Percentiles rank a stretch among this genome's conserved stretches.
These are phyloP conservation scores for Pezicula carpinea DNA, from an alignment of 2,329 filamentous ascomycete species.

Conservation along the genomic window DNA sequence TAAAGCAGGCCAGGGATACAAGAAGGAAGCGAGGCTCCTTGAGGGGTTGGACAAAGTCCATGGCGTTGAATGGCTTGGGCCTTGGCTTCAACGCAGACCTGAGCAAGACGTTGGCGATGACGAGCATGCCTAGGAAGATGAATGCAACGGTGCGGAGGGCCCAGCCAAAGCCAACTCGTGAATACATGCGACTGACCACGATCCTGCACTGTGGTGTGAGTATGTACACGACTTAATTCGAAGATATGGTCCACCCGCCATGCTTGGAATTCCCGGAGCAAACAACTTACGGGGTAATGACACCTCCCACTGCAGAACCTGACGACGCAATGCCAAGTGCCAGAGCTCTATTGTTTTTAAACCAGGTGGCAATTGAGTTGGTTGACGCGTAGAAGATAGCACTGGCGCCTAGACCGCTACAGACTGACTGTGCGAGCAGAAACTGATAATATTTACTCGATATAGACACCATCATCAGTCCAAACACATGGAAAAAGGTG, in stretches of 20 bases:
- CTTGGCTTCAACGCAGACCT: conserved; percentile 9
- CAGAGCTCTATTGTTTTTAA: conserved; percentile 36
- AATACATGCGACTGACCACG: conserved; percentile 46
- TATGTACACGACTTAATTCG: too few relatives aligned
- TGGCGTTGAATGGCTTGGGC: conserved; percentile 18
- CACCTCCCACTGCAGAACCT: conserved; percentile 42
- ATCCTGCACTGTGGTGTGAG: conserved; percentile 22
- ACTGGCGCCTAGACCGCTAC: conserved; percentile 31
- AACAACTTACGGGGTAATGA: conserved; percentile 33
- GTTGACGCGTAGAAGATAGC: conserved; percentile 32
- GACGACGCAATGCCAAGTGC: conserved; percentile 32
- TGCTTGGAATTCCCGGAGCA: too few relatives aligned
- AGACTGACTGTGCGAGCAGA: conserved; percentile 35
- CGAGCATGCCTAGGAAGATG: conserved; percentile 33
- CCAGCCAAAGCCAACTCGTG: conserved; percentile 47
- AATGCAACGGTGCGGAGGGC: conserved; percentile 50
- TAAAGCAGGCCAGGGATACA: conserved; percentile 32
- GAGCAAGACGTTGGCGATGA: conserved; percentile 32
- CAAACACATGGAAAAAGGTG: conserved; percentile 26
- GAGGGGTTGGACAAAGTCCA: conserved; percentile 28
- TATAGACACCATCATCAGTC: conserved; percentile 32
- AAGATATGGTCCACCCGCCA: too few relatives aligned
- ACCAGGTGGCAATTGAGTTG: conserved; percentile 22
- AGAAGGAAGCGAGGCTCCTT: conserved; percentile 27
- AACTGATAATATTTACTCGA: conserved; percentile 33